A percentile compares a stretch with the other conserved stretches of the same genome.
Conservation (phyloP, 2,329 filamentous ascomycete genomes). For the Whalleya microplaca region DNA sequence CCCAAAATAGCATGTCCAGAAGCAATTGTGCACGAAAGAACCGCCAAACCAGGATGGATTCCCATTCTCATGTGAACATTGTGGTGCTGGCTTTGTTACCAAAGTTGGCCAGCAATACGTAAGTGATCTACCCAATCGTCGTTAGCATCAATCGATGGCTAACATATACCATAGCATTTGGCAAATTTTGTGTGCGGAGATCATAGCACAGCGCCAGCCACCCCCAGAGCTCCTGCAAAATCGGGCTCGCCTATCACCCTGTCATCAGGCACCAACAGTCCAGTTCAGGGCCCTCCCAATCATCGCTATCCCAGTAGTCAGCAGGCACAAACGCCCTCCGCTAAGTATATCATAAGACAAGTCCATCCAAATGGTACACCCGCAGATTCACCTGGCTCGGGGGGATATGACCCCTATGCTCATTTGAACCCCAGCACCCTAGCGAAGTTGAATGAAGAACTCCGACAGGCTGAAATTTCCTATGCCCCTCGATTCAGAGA, state of each 20-base stretch:
- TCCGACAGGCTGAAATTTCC: slow-evolving; percentile 41
- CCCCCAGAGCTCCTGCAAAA: slow-evolving; percentile 18
- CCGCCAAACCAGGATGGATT: slow-evolving; percentile 31
- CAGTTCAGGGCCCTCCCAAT: slow-evolving; percentile 6
- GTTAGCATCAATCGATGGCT: slow-evolving; percentile 7
- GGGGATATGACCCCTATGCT: slow-evolving; percentile 46
- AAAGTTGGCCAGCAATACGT: slow-evolving; percentile 47
- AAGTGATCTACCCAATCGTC: slow-evolving; percentile 14
- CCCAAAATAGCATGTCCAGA: slow-evolving; percentile 40
- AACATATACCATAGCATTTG: slow-evolving; percentile 39
- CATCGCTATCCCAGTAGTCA: slow-evolving; percentile 1
- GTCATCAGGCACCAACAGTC: slow-evolving; percentile 19
- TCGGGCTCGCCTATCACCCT: slow-evolving; percentile 15
- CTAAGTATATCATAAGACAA: slow-evolving; percentile 15
- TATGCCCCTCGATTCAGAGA: slow-evolving; percentile 49
- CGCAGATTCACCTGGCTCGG: slow-evolving; percentile 9
- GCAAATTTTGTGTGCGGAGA: slow-evolving; percentile 51
- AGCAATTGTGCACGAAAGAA: slow-evolving; percentile 38
- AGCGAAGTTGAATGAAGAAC: slow-evolving; percentile 41
- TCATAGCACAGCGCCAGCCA: slow-evolving; percentile 35
- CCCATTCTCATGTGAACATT: slow-evolving; percentile 48
- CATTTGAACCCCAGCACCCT: slow-evolving; percentile 44
- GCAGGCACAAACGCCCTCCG: slow-evolving; percentile 8
- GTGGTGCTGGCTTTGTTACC: slow-evolving; percentile 50
- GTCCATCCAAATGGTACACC: not conserved